These are phyloP conservation scores for Podaxis carcinomalis DNA, from an alignment of 768 basidiomycete species.

Conservation along the genomic window DNA sequence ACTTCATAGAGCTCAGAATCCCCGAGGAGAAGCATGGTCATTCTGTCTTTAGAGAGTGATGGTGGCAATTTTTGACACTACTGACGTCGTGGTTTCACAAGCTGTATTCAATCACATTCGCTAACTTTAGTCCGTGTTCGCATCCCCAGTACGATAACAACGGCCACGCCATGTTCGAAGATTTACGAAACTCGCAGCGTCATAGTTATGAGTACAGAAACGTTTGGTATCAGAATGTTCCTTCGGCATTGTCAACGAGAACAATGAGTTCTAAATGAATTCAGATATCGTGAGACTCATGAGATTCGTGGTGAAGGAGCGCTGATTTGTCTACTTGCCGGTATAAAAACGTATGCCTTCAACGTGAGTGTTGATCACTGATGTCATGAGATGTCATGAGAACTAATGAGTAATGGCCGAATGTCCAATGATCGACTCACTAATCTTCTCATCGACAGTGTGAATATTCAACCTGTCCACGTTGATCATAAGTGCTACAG, in stretches of 20 bases:
- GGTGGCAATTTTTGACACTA: not conserved
- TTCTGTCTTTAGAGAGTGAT: not conserved
- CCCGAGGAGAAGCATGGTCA: slow-evolving; percentile 2
- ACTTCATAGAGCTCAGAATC: not conserved
- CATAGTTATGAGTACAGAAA: not conserved
- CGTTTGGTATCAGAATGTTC: not conserved
- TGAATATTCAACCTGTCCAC: slow-evolving; percentile 23
- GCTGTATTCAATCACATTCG: not conserved
- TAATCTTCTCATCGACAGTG: slow-evolving; percentile 27
- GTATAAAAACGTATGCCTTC: slow-evolving; percentile 27
- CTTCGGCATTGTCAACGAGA: not conserved
- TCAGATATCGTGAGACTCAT: not conserved
- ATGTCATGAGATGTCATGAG: not conserved
- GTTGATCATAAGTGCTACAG: not conserved
- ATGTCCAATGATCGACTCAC: slow-evolving; percentile 12
- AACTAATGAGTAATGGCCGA: not conserved
- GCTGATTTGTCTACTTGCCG: slow-evolving; percentile 12
- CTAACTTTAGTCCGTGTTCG: not conserved
- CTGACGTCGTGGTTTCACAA: not conserved
- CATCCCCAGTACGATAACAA: not conserved
- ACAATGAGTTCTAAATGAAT: slow-evolving; percentile 4
- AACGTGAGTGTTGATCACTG: slow-evolving; percentile 23
- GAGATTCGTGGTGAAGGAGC: not conserved
- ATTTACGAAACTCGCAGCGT: not conserved
- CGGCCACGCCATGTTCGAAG: not conserved